Evolutionary conservation across 202 grass and related monocot genomes (phyloP), one percentile per base, ranked within the genome.

Genomic region (Alloteropsis angusta): DNA sequence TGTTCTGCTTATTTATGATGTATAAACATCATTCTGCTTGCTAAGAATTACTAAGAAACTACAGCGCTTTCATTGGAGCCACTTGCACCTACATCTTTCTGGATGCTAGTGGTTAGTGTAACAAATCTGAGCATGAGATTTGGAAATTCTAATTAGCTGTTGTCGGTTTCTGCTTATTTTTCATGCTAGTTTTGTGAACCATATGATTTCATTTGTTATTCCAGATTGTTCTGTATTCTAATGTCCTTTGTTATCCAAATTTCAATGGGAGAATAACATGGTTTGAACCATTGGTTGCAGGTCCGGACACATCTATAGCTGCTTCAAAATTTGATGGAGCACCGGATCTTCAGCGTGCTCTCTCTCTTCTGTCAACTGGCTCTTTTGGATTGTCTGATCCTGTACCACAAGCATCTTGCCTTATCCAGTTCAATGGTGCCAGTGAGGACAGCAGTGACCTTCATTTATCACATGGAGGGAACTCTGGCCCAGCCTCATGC

Each of bases 321-420:
- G 84, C 92, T 92, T 95, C 89, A 81, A 95, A 89, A 88, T 87
- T 92, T 13, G 89, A 85, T 95, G 84, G 93, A 93, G 93, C 90
- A 93, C 93, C 73, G 83, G 93, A 96, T 97, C 90, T 97, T 86
- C 89, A 87, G 80, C 87, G 65, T 93, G 93, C 93, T 90, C 93
- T 90, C 93, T 93, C 87, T 93, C 93, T 93, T 97, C 93, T 97
- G 93, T 97, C 93, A 97, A 71, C 88, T 88, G 82, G 85, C 71
- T 67, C 93, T 74, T 84, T 68, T 76, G 86, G 89, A 75, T 83
- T 86, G 59, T 74, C 89, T 82, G 86, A 85, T 81, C 81, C 83
- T 77, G 77, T 82, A 82, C 74, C 72, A 15, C 84, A 88, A 82
- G 56, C 83, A 60, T 88, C 90, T 82, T 86, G 82, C 63, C 68